Percentiles rank a stretch among this genome's conserved stretches.
Evolutionary conservation across 2,329 filamentous ascomycete species (phyloP).

Genomic region (Cercospora zeae-maydis): DNA sequence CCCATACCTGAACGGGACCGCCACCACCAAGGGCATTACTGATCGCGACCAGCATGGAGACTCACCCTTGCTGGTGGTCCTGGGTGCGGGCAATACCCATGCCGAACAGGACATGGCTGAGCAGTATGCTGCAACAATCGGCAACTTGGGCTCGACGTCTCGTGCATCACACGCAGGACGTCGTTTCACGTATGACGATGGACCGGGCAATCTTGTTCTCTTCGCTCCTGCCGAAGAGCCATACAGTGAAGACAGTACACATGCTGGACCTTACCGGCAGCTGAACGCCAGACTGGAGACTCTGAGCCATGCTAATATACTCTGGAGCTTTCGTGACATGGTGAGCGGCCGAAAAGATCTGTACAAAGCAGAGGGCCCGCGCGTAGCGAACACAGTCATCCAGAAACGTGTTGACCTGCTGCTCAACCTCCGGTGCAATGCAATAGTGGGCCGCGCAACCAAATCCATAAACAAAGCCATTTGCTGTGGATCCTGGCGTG

Average conservation of each 20-base stretch:
- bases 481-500: conserved; percentile 51
- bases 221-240: conserved; percentile 49
- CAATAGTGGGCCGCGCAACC: conserved; percentile 38
- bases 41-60: conserved; percentile 34
- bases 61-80: conserved; percentile 46
- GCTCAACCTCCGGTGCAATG: conserved; percentile 56
- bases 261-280: conserved; percentile 33
- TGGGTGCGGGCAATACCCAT: conserved; percentile 57
- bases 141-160: conserved; percentile 39
- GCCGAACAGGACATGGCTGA: conserved; percentile 48
- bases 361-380: conserved; percentile 40
- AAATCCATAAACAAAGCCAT: conserved; percentile 48
- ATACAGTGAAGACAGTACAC: conserved; percentile 40
- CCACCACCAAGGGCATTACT: conserved; percentile 42
- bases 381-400: conserved; percentile 48
- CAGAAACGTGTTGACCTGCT: conserved; percentile 51
- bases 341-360: conserved; percentile 42
- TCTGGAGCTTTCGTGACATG: conserved; percentile 54
- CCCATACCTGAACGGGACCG: conserved; percentile 56
- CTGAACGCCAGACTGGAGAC: conserved; percentile 54
- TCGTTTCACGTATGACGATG: conserved; percentile 16
- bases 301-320: conserved; percentile 41
- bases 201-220: conserved; percentile 36
- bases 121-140: conserved; percentile 48
- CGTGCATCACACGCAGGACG: conserved; percentile 16